Evolutionary conservation across 768 basidiomycete genomes (phyloP), one percentile per base, ranked within the genome.

Genomic region (Russula ochroleuca): DNA sequence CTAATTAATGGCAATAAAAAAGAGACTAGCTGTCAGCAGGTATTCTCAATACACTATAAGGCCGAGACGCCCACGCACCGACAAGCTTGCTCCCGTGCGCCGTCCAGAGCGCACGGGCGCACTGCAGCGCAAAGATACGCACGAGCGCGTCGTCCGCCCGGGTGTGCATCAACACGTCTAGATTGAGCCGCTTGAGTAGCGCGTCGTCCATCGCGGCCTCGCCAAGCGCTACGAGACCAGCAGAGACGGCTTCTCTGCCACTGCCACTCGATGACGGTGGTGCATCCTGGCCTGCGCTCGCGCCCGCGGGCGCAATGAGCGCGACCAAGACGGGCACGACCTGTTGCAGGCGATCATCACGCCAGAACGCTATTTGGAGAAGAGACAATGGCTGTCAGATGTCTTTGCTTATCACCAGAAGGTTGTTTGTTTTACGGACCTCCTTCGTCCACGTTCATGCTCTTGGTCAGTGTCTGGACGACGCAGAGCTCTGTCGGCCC

Each of bases 101-200:
- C 23, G 78, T 80, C 96, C 96, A 98, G 35, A 97, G 72, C n/a
- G 79, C 79, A 33, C 83, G 82, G 15, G 88, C 77, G 67, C 85
- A 88, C 8, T 76, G 72, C 53, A 98, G 74, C 1, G 93, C 91
- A 53, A 83, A 80, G 13, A 92, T 72, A 8, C 93, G 84, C n/a
- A 86, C 74, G 21, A 78, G 78, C 2, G 81, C 75, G 64, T 91
- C 87, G 60, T 97, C 94, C 5, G 89, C 88, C 17, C 94, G 87
- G 0, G 94, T 96, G 65, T 91, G 85, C 86, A 96, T 90, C 57
- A 97, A 82, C 33, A 98, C 72, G 60, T 85, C 81, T 23, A 92
- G 78, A 77, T 98, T 98, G 74, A 97, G 77, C 10, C 79, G 72
- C 73, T 97, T 96, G 67, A 95, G 83, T 19, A 90, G 70, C 9